Percentiles rank a stretch among this genome's conserved stretches.
Evolutionary conservation across 768 basidiomycete species (phyloP).

Genomic region (Phylloporus rhodoxanthus): DNA sequence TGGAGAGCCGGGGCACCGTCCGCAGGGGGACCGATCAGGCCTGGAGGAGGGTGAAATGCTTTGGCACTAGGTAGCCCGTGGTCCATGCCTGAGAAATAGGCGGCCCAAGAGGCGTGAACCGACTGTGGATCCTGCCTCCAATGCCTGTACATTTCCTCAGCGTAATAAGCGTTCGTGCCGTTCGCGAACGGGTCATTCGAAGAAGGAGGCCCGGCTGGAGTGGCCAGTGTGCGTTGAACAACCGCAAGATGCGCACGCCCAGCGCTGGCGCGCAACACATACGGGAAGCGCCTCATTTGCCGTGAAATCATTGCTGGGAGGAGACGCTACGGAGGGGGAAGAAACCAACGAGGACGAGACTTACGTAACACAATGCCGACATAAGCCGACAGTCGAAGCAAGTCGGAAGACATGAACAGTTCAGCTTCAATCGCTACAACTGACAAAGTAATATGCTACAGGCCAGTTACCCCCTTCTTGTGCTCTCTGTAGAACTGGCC

Average conservation of each 20-base stretch:
- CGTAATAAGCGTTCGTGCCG: slow-evolving; percentile 92
- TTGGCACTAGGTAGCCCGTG: slow-evolving; percentile 72
- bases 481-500: slow-evolving; percentile 65
- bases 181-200: slow-evolving; percentile 86
- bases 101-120: slow-evolving; percentile 91
- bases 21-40: slow-evolving; percentile 59
- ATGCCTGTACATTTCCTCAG: slow-evolving; percentile 92
- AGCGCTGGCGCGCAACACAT: slow-evolving; percentile 20
- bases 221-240: slow-evolving; percentile 39
- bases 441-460: slow-evolving; percentile 3
- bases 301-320: slow-evolving; percentile 32
- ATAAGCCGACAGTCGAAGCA: no score
- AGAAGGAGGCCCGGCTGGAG: slow-evolving; percentile 51
- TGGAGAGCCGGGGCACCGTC: slow-evolving; percentile 79
- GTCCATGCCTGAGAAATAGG: slow-evolving; percentile 91
- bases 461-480: slow-evolving; percentile 18
- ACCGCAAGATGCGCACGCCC: slow-evolving; percentile 13
- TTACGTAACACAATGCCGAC: slow-evolving; percentile 16
- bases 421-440: background rate
- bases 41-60: slow-evolving; percentile 84
- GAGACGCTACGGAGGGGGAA: background rate
- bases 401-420: no score
- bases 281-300: slow-evolving; percentile 34
- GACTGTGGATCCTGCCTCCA: slow-evolving; percentile 87
- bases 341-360: background rate